Evolutionary conservation across 1,139 yeast species (phyloP).

Genomic region (Pichia sp.): DNA sequence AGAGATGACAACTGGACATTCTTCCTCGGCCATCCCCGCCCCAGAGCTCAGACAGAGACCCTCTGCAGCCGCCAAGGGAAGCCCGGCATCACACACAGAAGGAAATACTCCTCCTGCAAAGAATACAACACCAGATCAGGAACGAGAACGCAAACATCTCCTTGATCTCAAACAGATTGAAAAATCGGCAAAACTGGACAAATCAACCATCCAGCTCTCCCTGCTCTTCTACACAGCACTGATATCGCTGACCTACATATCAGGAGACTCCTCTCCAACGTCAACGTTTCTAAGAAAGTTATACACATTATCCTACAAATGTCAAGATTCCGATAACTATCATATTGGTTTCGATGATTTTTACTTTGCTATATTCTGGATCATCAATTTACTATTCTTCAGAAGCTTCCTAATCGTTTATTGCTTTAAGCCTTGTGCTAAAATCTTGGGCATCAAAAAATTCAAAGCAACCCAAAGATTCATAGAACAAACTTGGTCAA

Average conservation of each 20-base stretch:
- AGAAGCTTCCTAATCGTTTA: conserved; percentile 61
- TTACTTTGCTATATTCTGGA: conserved; percentile 55
- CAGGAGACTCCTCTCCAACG: conserved; percentile 16
- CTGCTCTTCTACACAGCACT: conserved; percentile 19
- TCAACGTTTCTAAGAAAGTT: conserved; percentile 36
- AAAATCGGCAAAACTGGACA: conserved; percentile 22
- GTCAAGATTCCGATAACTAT: conserved; percentile 35
- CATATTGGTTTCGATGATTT: conserved; percentile 59
- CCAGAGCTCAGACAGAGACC: too few species aligned
- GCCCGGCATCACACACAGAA: neutral
- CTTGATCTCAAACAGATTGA: conserved; percentile 4
- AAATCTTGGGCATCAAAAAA: conserved; percentile 44
- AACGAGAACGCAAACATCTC: neutral
- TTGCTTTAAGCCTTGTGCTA: conserved; percentile 58
- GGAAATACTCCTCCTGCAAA: too few species aligned
- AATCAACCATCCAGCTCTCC: conserved; percentile 18
- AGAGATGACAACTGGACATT: too few species aligned
- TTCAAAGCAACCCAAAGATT: conserved; percentile 61
- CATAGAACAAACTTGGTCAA: conserved; percentile 86
- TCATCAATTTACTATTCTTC: conserved; percentile 55
- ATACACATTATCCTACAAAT: conserved; percentile 47
- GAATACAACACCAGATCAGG: too few species aligned
- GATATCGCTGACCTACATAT: conserved; percentile 4
- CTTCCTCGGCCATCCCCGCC: too few species aligned
- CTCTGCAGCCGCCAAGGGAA: neutral